A percentile compares a stretch with the other conserved stretches of the same genome.
These are phyloP conservation scores for Melastoma malabathricum DNA, from an alignment of 345 rosid genomes.

Conservation along the genomic window DNA sequence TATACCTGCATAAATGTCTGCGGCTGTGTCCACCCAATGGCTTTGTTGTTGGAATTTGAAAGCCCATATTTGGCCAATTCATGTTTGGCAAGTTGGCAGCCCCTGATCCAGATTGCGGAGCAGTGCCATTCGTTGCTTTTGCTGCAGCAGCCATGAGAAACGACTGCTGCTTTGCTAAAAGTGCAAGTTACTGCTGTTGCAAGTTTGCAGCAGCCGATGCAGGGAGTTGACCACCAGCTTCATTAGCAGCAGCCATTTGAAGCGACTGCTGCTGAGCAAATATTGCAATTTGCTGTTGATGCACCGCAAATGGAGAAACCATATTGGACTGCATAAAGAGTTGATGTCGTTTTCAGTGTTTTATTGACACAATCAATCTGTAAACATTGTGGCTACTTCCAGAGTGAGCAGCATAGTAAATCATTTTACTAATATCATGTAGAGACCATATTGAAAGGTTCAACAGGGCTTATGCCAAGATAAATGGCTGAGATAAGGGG, in stretches of 20 bases:
- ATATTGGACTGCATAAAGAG: slow-evolving; percentile 55
- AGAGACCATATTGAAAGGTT: no score
- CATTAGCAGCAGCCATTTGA: slow-evolving; percentile 73
- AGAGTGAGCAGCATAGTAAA: not conserved
- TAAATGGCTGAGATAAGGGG: not conserved
- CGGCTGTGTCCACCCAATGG: slow-evolving; percentile 50
- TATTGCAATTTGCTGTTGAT: slow-evolving; percentile 86
- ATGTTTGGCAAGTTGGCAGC: slow-evolving; percentile 33
- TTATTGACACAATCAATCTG: not conserved
- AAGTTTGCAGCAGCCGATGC: slow-evolving; percentile 34
- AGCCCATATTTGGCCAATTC: slow-evolving; percentile 49
- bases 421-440: no score
- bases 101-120: slow-evolving; percentile 44
- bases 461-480: not conserved
- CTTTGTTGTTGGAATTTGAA: slow-evolving; percentile 66
- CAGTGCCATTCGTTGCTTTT: slow-evolving; percentile 31
- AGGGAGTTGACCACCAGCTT: slow-evolving; percentile 42
- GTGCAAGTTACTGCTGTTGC: slow-evolving; percentile 25
- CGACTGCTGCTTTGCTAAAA: slow-evolving; percentile 88
- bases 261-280: slow-evolving; percentile 86
- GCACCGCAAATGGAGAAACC: slow-evolving; percentile 88
- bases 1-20: slow-evolving; percentile 75
- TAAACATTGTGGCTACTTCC: not conserved
- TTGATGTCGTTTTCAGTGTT: not conserved
- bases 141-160: slow-evolving; percentile 79